phyloP scores from a whole-genome alignment of 2,329 filamentous ascomycete genomes.

The Colletotrichum sp. region DNA sequence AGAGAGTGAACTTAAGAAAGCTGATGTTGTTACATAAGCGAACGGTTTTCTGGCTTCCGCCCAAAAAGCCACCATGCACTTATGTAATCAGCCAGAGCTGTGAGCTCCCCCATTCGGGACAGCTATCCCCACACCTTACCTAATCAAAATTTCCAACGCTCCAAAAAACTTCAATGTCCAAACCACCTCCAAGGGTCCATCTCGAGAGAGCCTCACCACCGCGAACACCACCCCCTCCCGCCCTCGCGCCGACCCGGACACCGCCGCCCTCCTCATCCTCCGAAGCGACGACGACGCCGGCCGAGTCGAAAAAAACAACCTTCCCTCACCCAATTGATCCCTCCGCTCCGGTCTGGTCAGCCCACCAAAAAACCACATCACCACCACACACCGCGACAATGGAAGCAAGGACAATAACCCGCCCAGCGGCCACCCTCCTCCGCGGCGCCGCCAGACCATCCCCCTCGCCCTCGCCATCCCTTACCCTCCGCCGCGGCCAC shows the following conservation, averaged over 20 bases:
- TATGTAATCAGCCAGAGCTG: neutral
- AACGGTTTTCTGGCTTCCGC: neutral
- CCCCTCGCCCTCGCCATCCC: neutral
- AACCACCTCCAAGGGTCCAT: neutral
- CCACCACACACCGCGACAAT: neutral
- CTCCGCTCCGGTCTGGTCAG: neutral
- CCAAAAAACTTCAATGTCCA: conserved; percentile 20
- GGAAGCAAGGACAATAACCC: conserved; percentile 24
- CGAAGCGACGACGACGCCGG: conserved; percentile 11
- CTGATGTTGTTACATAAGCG: neutral
- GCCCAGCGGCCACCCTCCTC: conserved; percentile 35
- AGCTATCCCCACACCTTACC: conserved; percentile 10
- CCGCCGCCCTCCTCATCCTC: neutral
- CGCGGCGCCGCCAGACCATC: conserved; percentile 13
- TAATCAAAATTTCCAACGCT: conserved; percentile 11
- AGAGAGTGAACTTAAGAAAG: neutral
- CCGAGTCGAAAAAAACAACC: neutral
- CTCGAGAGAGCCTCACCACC: neutral
- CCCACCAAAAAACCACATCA: neutral
- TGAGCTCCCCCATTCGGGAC: neutral
- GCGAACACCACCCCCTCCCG: neutral
- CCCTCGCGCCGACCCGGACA: neutral
- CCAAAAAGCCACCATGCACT: neutral
- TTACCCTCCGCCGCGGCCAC: conserved; percentile 41
- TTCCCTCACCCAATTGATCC: neutral